Evolutionary conservation across 1,139 yeast species (phyloP), one percentile per base, ranked within the genome.

Genomic region (Blastobotrys arbuscula): DNA sequence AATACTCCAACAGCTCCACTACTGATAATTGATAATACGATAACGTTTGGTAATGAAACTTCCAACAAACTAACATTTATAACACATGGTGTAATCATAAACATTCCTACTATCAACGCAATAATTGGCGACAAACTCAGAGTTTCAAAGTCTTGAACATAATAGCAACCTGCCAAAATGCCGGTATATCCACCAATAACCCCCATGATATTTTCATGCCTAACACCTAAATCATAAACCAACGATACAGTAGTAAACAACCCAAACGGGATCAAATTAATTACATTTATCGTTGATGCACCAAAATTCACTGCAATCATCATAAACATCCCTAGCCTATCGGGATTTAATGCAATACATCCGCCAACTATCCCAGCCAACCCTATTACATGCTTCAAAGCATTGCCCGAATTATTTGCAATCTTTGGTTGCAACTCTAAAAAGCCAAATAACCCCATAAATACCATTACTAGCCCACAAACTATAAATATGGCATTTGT

Each of bases 1-100:
- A 65, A 68, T 16, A 67, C 69, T 1, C 67, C 68, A 13, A 63
- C 50, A 0, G 71, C 64, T 9, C 68, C 66, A 30, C 63, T 55
- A 7, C 69, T 57, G 30, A 68, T 66, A 3, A 59, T 48, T 24
- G 60, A 48, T 33, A 62, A 51, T 0, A 60, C 54, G 6, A 62
- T 21, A 8, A 55, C 45, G 39, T 61, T 56, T 13, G 21, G 15
- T 10, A 15, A n/a, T 12, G 35, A 24, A 23, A 19, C 24, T 44
- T 16, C 4, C 54, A 44, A 5, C 50, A 42, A 8, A 35, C 39
- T 54, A 33, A 33, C 10, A 16, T 16, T n/a, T 9, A 33, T 7
- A 33, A n/a, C 16, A 57, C 35, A 48, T 52, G 47, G 39, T 42
- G 34, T 39, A 49, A 41, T 35, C 28, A 21, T 13, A 21, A 38